Evolutionary conservation across 495 filamentous ascomycete genomes (phyloP).

Genomic region (Xylaria scruposa): DNA sequence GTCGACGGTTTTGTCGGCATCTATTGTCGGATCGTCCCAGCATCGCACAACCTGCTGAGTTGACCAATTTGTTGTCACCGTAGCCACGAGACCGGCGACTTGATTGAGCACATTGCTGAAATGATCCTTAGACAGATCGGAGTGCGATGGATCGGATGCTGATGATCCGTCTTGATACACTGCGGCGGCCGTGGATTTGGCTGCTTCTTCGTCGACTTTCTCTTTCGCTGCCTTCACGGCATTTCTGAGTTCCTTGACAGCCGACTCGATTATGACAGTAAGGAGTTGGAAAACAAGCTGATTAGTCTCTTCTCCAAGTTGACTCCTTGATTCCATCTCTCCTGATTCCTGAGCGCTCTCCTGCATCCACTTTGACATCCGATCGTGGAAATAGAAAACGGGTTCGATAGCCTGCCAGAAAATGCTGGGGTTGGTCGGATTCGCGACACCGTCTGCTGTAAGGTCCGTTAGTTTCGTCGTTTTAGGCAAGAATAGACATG

Average conservation of each 20-base stretch:
- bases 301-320: conserved; percentile 67
- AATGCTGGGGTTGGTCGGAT: conserved; percentile 16
- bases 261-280: conserved; percentile 74
- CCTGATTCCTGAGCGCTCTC: conserved; percentile 27
- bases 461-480: conserved; percentile 50
- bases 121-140: conserved; percentile 77
- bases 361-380: conserved; percentile 27
- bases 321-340: conserved; percentile 37
- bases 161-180: conserved; percentile 68
- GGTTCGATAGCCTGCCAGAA: conserved; percentile 27
- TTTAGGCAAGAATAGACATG: not conserved
- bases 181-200: conserved; percentile 67
- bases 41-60: conserved; percentile 74
- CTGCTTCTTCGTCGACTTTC: conserved; percentile 73
- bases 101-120: conserved; percentile 75
- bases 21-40: conserved; percentile 72
- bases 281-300: conserved; percentile 77
- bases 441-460: conserved; percentile 55
- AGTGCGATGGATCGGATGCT: conserved; percentile 78
- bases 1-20: conserved; percentile 63
- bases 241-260: conserved; percentile 71
- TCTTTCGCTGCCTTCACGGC: conserved; percentile 73
- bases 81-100: conserved; percentile 74
- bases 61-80: conserved; percentile 68
- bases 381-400: conserved; percentile 25